These are phyloP conservation scores for Cyclotella choctawhatcheeana DNA, from an alignment of 108 stramenopile genomes.

Conservation along the genomic window DNA sequence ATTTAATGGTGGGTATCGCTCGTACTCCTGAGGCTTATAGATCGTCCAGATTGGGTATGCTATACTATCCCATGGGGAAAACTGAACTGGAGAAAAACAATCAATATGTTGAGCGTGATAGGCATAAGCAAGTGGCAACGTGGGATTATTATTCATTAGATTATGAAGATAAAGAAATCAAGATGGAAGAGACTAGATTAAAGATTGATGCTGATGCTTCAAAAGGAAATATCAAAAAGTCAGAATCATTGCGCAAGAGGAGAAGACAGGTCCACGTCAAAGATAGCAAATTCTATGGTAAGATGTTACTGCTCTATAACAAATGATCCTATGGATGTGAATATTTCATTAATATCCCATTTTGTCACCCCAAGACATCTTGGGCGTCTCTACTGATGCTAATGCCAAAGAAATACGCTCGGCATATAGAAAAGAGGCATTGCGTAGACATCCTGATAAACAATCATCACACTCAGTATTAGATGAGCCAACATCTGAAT, in stretches of 20 bases:
- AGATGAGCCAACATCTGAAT: conserved; percentile 20
- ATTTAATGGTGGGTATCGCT: conserved; percentile 28
- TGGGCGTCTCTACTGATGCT: conserved; percentile 48
- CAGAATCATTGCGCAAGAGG: conserved; percentile 19
- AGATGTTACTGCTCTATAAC: no score
- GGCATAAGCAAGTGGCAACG: conserved; percentile 3
- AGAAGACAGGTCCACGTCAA: conserved; percentile 40
- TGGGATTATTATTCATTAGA: conserved; percentile 35
- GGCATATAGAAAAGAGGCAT: conserved; percentile 52
- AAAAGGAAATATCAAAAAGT: conserved; percentile 10
- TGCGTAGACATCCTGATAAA: conserved; percentile 53
- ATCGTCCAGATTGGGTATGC: conserved; percentile 19
- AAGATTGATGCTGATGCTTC: conserved; percentile 19
- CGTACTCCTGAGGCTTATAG: conserved; percentile 17
- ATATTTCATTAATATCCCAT: no score
- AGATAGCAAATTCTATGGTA: conserved; percentile 48
- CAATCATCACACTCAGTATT: neutral
- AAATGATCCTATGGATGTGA: no score
- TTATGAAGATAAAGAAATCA: conserved; percentile 29
- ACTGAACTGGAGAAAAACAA: neutral
- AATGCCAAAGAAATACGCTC: conserved; percentile 43
- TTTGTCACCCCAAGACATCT: no score
- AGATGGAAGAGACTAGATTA: conserved; percentile 39
- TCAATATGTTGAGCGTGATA: neutral
- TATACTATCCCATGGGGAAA: conserved; percentile 24